These are phyloP conservation scores for Furcasterigmium sp. DNA, from an alignment of 2,329 filamentous ascomycete genomes.

Conservation along the genomic window DNA sequence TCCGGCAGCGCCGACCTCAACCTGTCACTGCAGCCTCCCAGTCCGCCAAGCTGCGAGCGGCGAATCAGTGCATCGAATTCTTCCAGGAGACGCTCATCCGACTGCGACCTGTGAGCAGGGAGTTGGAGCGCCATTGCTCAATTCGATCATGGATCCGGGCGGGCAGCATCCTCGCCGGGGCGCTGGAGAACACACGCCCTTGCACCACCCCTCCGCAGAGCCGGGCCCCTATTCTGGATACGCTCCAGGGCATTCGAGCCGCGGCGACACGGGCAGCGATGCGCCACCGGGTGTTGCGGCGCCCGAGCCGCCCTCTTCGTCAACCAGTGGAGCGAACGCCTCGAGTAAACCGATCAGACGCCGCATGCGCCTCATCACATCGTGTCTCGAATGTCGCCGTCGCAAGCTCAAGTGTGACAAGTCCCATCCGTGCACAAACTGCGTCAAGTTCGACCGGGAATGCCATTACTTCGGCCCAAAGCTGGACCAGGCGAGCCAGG, in stretches of 20 bases:
- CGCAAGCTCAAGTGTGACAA: slow-evolving; percentile 79
- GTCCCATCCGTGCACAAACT: slow-evolving; percentile 64
- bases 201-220: too few species aligned
- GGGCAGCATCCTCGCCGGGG: not conserved
- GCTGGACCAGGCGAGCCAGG: slow-evolving; percentile 64
- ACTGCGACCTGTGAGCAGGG: not conserved
- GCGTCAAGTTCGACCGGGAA: slow-evolving; percentile 46
- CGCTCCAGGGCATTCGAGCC: too few species aligned
- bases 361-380: slow-evolving; percentile 62
- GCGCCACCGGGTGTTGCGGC: too few species aligned
- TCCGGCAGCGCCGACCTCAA: slow-evolving; percentile 1
- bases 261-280: too few species aligned
- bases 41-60: slow-evolving; percentile 2
- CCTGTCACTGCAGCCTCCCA: slow-evolving; percentile 5
- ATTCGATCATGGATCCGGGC: not conserved
- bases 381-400: slow-evolving; percentile 65
- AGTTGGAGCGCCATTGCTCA: too few species aligned
- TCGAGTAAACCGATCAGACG: slow-evolving; percentile 44
- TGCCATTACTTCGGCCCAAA: slow-evolving; percentile 62
- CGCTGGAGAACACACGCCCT: too few species aligned
- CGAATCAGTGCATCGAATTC: not conserved
- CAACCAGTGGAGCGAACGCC: not conserved
- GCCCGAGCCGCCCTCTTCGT: too few species aligned
- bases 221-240: too few species aligned
- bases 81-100: not conserved